phyloP scores from a whole-genome alignment of 306 rosid genomes.

The Pachyrhizus erosus region DNA sequence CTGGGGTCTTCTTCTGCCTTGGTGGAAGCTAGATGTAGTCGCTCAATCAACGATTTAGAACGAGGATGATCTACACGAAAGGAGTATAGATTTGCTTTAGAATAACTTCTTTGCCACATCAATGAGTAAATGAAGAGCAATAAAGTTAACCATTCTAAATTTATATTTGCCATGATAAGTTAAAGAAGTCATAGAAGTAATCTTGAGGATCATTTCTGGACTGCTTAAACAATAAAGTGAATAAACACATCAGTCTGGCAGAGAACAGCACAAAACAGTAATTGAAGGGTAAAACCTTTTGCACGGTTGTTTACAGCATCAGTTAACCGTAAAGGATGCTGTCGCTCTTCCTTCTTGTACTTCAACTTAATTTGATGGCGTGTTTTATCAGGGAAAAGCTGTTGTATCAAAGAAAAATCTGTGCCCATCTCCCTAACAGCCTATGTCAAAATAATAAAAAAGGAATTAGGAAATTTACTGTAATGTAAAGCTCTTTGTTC shows the following conservation, averaged over 20 bases:
- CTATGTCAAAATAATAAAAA: conserved; percentile 42
- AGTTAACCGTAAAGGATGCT: conserved; percentile 58
- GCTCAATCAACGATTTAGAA: conserved; percentile 61
- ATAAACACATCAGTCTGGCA: neutral
- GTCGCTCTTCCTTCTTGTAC: conserved; percentile 80
- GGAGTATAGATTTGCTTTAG: conserved; percentile 24
- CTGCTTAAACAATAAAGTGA: conserved; percentile 10
- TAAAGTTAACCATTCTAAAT: neutral
- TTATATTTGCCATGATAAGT: neutral
- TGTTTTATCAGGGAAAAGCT: conserved; percentile 63
- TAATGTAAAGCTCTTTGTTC: neutral
- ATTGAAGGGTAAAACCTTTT: conserved; percentile 56
- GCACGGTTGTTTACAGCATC: conserved; percentile 66
- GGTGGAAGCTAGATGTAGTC: conserved; percentile 62
- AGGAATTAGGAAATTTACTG: conserved; percentile 15
- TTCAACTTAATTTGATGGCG: conserved; percentile 77
- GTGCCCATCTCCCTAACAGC: conserved; percentile 78
- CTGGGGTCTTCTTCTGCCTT: conserved; percentile 63
- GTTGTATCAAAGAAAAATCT: conserved; percentile 79
- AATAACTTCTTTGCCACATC: conserved; percentile 8
- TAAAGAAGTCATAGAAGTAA: conserved; percentile 23
- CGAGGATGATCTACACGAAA: conserved; percentile 64
- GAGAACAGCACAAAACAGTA: conserved; percentile 25
- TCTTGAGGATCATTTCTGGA: conserved; percentile 20
- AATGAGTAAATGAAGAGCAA: conserved; percentile 31